Percentiles rank a stretch among this genome's conserved stretches.
phyloP scores from a whole-genome alignment of 345 rosid species.

The Cardamine occulta region DNA sequence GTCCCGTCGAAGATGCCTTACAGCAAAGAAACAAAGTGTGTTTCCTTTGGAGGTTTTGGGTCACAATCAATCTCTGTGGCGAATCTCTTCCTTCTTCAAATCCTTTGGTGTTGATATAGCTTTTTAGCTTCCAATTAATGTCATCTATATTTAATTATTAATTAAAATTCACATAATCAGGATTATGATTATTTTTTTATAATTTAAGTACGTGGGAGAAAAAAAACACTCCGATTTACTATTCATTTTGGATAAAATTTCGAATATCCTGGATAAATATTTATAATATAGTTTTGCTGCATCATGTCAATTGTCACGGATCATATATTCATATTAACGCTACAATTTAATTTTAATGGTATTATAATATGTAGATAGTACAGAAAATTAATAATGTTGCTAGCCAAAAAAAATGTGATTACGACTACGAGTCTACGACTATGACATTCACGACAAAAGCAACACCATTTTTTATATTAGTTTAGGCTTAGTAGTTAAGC shows the following conservation, averaged over 20 bases:
- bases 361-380: background rate
- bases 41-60: constrained; percentile 24
- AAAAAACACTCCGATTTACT: background rate
- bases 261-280: background rate
- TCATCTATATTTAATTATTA: no score
- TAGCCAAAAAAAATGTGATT: constrained; percentile 11
- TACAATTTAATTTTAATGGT: background rate
- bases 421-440: background rate
- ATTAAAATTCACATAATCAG: no score
- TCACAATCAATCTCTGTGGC: constrained; percentile 32
- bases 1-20: constrained; percentile 34
- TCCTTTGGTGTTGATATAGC: constrained; percentile 26
- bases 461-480: background rate
- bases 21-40: constrained; percentile 17
- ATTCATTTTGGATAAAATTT: background rate
- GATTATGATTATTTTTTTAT: no score
- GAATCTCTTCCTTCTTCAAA: constrained; percentile 29
- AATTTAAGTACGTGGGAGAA: background rate
- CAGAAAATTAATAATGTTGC: background rate
- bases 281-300: background rate
- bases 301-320: background rate
- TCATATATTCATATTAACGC: background rate
- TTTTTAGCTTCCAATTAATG: background rate
- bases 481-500: background rate
- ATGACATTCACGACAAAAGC: constrained; percentile 14